A percentile compares a stretch with the other conserved stretches of the same genome.
phyloP scores from a whole-genome alignment of 345 rosid genomes.

The Microcos paniculata region DNA sequence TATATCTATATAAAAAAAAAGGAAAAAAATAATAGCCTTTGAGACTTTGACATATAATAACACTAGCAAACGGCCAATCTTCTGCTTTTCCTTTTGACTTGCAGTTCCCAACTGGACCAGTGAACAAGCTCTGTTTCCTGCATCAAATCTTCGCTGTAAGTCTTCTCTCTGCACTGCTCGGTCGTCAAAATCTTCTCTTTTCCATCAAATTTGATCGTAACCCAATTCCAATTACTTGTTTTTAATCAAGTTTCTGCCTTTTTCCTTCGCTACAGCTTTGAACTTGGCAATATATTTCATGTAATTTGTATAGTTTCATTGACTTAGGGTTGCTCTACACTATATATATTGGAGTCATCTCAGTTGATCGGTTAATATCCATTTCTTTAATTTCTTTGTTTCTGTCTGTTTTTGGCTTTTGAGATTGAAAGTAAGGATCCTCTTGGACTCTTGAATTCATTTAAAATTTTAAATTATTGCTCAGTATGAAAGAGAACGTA shows the following conservation, averaged over 20 bases:
- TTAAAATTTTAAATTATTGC: neutral
- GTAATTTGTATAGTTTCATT: neutral
- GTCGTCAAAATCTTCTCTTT: neutral
- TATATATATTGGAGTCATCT: neutral
- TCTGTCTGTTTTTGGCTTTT: neutral
- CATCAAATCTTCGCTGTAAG: slow-evolving; percentile 3
- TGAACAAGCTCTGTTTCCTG: neutral
- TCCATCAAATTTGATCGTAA: neutral
- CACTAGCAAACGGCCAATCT: neutral
- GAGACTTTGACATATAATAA: too few species aligned
- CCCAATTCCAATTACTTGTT: neutral
- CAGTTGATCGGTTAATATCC: neutral
- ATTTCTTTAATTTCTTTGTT: neutral
- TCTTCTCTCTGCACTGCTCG: neutral
- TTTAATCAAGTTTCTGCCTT: neutral
- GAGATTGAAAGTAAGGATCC: neutral
- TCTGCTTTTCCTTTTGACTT: neutral
- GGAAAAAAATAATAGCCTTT: too few species aligned
- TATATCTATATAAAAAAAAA: too few species aligned
- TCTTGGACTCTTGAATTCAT: neutral
- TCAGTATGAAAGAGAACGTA: neutral
- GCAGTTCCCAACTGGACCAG: neutral
- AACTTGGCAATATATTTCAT: neutral
- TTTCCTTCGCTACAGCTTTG: neutral
- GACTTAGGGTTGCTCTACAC: neutral